Evolutionary conservation across 805 yeast species (phyloP).

Genomic region (Saturnispora diversa): DNA sequence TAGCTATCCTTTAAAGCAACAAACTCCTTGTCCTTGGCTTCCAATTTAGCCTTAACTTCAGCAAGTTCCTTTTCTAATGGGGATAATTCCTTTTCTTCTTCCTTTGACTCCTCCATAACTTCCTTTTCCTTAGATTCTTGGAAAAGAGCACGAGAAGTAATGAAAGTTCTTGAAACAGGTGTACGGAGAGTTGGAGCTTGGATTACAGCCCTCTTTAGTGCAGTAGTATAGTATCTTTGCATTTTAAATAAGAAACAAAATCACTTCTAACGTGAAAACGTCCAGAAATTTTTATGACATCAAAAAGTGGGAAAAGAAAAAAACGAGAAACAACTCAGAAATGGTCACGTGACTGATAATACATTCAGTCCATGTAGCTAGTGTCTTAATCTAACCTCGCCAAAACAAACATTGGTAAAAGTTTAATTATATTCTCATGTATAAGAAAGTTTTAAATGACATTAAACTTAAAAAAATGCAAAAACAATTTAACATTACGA

Average conservation of each 20-base stretch:
- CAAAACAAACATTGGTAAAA: no score
- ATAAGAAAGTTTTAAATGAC: no score
- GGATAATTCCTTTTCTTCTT: slow-evolving; percentile 15
- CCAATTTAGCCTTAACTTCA: slow-evolving; percentile 45
- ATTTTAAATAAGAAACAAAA: slow-evolving; percentile 15
- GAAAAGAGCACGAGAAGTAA: slow-evolving; percentile 18
- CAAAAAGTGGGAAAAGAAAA: neutral
- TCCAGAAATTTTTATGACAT: neutral
- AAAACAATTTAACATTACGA: no score
- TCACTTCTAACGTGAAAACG: no score
- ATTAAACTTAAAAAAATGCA: no score
- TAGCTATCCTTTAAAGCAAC: slow-evolving; percentile 79
- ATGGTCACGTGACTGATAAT: neutral
- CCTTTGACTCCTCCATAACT: slow-evolving; percentile 10
- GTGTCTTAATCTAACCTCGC: no score
- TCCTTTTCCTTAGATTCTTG: slow-evolving; percentile 26
- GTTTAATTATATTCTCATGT: no score
- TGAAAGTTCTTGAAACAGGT: slow-evolving; percentile 19
- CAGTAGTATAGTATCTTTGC: slow-evolving; percentile 23
- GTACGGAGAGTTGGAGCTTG: slow-evolving; percentile 15
- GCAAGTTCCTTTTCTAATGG: slow-evolving; percentile 28
- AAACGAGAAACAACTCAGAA: no score
- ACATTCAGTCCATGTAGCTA: no score
- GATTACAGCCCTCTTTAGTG: slow-evolving; percentile 15
- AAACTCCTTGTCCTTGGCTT: slow-evolving; percentile 58